Percentiles rank a stretch among this genome's conserved stretches.
Evolutionary conservation across 495 filamentous ascomycete species (phyloP).

Genomic region (Xylaria curta): DNA sequence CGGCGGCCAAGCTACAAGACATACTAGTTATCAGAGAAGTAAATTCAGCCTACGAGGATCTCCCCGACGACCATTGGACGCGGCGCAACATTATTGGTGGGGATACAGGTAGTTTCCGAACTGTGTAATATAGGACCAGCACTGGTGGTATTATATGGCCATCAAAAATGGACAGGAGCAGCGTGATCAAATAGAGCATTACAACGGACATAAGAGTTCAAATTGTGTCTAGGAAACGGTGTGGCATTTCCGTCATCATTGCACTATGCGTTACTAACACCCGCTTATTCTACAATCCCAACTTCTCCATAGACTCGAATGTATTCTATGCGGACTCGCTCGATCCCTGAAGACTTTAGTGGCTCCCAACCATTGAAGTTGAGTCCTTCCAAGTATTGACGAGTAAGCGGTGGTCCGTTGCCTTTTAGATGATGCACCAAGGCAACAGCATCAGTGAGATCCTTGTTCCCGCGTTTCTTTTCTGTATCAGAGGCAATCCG

Average conservation of each 20-base stretch:
- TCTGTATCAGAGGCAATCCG: slow-evolving; percentile 1
- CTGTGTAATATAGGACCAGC: background rate
- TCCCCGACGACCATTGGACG: slow-evolving; percentile 14
- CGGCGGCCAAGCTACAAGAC: background rate
- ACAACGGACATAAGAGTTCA: background rate
- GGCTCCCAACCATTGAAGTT: slow-evolving; percentile 25
- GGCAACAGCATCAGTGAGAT: slow-evolving; percentile 22
- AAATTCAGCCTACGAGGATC: background rate
- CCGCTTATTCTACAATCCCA: background rate
- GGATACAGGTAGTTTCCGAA: slow-evolving; percentile 6
- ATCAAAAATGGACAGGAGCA: background rate
- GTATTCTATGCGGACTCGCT: slow-evolving; percentile 16
- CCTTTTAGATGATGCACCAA: slow-evolving; percentile 20
- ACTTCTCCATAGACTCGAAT: slow-evolving; percentile 12
- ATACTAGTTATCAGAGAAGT: slow-evolving; percentile 16
- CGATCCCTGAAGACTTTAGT: slow-evolving; percentile 8
- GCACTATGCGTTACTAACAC: background rate
- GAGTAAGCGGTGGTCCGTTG: slow-evolving; percentile 12
- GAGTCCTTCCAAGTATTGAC: slow-evolving; percentile 6
- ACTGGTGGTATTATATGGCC: background rate
- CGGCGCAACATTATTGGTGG: slow-evolving; percentile 15
- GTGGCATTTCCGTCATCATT: background rate
- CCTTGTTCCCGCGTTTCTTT: background rate
- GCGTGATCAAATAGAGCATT: background rate
- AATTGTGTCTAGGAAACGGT: background rate